phyloP scores from a whole-genome alignment of 805 yeast genomes.

The Wickerhamomyces xylosicus region DNA sequence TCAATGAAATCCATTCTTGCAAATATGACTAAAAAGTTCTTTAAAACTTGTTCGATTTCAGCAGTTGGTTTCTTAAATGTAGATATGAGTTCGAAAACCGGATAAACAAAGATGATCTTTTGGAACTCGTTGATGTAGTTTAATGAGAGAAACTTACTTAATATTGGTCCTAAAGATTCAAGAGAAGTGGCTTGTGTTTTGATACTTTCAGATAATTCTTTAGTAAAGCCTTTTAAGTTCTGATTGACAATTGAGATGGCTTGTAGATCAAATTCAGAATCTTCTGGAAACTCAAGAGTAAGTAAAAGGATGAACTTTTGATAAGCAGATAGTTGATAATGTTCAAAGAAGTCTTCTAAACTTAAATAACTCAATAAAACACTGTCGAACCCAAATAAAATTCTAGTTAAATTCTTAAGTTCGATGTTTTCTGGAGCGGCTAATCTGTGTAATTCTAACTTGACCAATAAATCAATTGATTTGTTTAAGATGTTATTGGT shows the following conservation, averaged over 20 bases:
- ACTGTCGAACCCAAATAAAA: conserved; percentile 14
- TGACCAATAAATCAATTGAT: conserved; percentile 12
- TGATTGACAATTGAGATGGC: conserved; percentile 5
- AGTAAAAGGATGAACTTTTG: conserved; percentile 15
- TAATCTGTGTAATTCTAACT: conserved; percentile 16
- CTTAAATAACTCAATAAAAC: conserved; percentile 21
- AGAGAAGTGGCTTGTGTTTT: not conserved
- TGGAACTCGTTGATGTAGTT: conserved; percentile 3
- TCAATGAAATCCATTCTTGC: conserved; percentile 22
- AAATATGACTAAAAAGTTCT: conserved; percentile 7
- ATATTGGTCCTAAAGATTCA: not conserved
- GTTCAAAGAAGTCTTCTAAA: conserved; percentile 22
- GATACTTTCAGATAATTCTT: not conserved
- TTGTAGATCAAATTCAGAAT: conserved; percentile 6
- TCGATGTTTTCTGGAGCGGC: conserved; percentile 8
- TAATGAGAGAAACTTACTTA: conserved; percentile 1
- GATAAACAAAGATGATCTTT: conserved; percentile 4
- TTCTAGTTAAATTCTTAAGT: conserved; percentile 3
- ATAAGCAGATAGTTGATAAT: conserved; percentile 14
- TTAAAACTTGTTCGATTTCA: conserved; percentile 5
- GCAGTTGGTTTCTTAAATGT: conserved; percentile 1
- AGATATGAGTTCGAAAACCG: conserved; percentile 6
- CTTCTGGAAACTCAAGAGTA: conserved; percentile 4
- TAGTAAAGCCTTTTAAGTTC: conserved; percentile 6
- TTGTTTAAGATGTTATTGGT: conserved; percentile 13